Conservation (phyloP, 306 rosid genomes). For the Castanopsis chinensis region DNA sequence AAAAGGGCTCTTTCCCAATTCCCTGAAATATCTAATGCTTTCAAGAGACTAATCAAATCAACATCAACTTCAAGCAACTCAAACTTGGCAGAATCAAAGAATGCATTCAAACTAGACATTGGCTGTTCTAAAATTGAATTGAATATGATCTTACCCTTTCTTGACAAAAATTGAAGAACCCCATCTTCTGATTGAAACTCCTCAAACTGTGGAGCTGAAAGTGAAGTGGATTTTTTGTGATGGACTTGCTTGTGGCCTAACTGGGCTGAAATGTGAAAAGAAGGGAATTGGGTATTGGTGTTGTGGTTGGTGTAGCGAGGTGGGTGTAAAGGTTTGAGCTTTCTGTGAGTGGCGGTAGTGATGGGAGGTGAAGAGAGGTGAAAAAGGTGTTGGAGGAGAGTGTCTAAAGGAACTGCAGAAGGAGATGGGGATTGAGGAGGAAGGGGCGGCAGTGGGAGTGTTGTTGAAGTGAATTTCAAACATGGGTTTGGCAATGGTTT, state of each 20-base stretch:
- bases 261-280: conserved; percentile 36
- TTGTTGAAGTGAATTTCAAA: conserved; percentile 52
- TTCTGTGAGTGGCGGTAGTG: conserved; percentile 20
- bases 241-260: conserved; percentile 2
- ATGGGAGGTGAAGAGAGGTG: conserved; percentile 55
- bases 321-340: conserved; percentile 31
- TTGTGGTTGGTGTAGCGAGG: conserved; percentile 23
- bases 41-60: conserved; percentile 72
- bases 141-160: conserved; percentile 55
- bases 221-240: conserved; percentile 35
- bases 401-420: conserved; percentile 65
- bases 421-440: conserved; percentile 50
- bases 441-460: conserved; percentile 57
- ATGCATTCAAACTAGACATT: conserved; percentile 47
- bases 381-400: conserved; percentile 77
- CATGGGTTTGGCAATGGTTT: conserved; percentile 26
- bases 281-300: conserved; percentile 33
- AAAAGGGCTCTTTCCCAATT: conserved; percentile 71
- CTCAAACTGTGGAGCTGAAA: conserved; percentile 24
- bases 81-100: conserved; percentile 46
- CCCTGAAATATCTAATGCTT: conserved; percentile 75
- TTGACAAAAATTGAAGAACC: conserved; percentile 58
- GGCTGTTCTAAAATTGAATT: conserved; percentile 62
- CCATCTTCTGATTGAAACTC: conserved; percentile 29
- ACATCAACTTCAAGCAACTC: conserved; percentile 72